Evolutionary conservation across 2,329 filamentous ascomycete genomes (phyloP).

Genomic region (Alternaria tenuissima): DNA sequence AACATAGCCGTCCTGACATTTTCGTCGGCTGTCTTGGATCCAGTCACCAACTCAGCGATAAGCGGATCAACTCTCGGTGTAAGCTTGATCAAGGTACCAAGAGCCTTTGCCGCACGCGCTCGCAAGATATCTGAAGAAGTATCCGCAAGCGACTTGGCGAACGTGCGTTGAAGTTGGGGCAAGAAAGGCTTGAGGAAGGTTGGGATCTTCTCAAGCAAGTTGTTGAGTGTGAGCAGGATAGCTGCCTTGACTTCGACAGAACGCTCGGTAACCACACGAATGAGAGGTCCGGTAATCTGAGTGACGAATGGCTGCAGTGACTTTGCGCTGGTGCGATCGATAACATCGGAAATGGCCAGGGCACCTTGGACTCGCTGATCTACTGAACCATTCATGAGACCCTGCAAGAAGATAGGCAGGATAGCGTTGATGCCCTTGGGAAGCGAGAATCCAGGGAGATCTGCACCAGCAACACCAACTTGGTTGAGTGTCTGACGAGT

Average conservation of each 20-base stretch:
- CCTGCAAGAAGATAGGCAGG: constrained; percentile 95
- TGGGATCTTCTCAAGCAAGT: constrained; percentile 95
- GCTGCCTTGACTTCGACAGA: constrained; percentile 96
- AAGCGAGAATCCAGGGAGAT: constrained; percentile 85
- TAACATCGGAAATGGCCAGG: constrained; percentile 92
- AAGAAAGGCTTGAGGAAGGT: constrained; percentile 95
- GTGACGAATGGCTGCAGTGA: constrained; percentile 94
- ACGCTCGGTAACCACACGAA: constrained; percentile 95
- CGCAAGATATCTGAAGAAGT: constrained; percentile 88
- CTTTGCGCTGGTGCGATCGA: constrained; percentile 88
- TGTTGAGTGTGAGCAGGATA: constrained; percentile 92
- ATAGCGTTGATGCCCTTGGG: constrained; percentile 98
- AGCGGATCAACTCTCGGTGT: constrained; percentile 95
- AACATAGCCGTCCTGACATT: constrained; percentile 96
- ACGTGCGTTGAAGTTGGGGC: constrained; percentile 94
- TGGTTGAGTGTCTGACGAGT: constrained; percentile 86
- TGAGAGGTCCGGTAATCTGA: constrained; percentile 95
- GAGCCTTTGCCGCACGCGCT: constrained; percentile 86
- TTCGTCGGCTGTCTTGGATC: constrained; percentile 85
- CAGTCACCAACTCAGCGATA: constrained; percentile 91
- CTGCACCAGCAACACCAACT: constrained; percentile 84
- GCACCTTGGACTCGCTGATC: constrained; percentile 94
- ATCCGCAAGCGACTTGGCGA: constrained; percentile 94
- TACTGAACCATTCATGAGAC: constrained; percentile 92
- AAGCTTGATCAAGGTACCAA: constrained; percentile 94